phyloP scores from a whole-genome alignment of 352 stramenopile genomes.

The Blastocystis sp. region DNA sequence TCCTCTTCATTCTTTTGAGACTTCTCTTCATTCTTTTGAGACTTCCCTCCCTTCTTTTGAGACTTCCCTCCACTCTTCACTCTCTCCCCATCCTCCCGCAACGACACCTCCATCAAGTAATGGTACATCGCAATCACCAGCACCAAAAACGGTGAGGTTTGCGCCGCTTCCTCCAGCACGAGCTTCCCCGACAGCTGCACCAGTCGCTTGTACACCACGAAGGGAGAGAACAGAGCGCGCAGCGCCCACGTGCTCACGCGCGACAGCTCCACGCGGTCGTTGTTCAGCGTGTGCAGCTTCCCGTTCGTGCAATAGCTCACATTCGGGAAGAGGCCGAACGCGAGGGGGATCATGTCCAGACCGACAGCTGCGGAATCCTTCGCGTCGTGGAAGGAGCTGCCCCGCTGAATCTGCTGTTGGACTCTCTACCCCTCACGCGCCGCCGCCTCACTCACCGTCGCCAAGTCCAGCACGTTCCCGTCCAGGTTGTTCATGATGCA shows the following conservation, averaged over 20 bases:
- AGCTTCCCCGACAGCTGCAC: not conserved
- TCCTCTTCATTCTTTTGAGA: not conserved
- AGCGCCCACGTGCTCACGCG: not conserved
- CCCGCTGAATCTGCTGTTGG: not conserved
- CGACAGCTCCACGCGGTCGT: not conserved
- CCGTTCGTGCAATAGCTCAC: not conserved
- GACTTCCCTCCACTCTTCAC: not conserved
- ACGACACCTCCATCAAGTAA: not conserved
- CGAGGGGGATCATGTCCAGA: not conserved
- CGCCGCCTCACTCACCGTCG: not conserved
- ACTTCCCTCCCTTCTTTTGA: not conserved
- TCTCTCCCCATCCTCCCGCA: too few species aligned
- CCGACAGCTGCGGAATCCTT: too few species aligned
- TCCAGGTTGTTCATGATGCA: not conserved
- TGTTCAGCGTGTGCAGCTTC: not conserved
- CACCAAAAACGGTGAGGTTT: not conserved
- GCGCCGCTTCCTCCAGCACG: not conserved
- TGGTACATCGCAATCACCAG: not conserved
- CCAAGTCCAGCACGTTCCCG: not conserved
- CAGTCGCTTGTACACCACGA: not conserved
- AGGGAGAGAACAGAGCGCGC: not conserved
- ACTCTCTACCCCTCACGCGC: not conserved
- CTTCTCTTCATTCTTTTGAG: not conserved
- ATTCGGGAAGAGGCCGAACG: not conserved
- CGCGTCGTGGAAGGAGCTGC: not conserved